Base-by-base conservation (phyloP, 148 eudicot genomes). In the Pharnaceum exiguum region DNA sequence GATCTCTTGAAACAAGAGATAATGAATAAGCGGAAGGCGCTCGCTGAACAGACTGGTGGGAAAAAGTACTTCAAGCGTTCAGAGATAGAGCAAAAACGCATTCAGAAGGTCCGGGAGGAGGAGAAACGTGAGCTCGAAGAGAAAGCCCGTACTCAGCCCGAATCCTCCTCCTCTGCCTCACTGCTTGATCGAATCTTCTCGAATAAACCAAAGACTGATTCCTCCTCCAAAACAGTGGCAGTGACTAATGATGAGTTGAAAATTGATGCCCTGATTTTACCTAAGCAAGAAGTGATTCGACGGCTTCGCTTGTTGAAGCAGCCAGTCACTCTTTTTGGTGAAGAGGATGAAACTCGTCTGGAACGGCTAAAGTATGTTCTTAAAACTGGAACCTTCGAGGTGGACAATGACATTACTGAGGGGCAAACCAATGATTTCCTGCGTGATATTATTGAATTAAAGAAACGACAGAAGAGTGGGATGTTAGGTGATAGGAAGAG, bases 391-490 rank as follows among this genome's bases (percentile, higher is more conserved):
- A 46, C 54, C 33, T 91, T 91, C 61, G 97, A 91, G 74, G 75
- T 91, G 3, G 97, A 91, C 54, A 80, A 79, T 57, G 96, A 91
- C 63, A 80, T 91, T 87, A 91, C 90, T 0, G 96, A 91, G 59
- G 95, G 97, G 5, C 96, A 91, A 43, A 91, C 97, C 2, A 87
- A 91, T 65, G 97, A 91, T 67, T 91, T 91, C 59, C 67, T 91
- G 78, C 73, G 96, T 7, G 96, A 87, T 72, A 91, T 91, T 2
- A 86, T 78, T 35, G 87, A 91, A 70, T 50, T 91, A 75, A 91
- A 91, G 87, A 91, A 85, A 74, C 62, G 93, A 62, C 97, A 87
- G 71, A 84, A 81, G 54, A 72, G 80, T 5, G 97, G 97, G 71
- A 77, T 75, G 29, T 8, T 77, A 79, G 65, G 85, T 56, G 82